phyloP scores from a whole-genome alignment of 2,329 filamentous ascomycete species.

The Tolypocladium album region DNA sequence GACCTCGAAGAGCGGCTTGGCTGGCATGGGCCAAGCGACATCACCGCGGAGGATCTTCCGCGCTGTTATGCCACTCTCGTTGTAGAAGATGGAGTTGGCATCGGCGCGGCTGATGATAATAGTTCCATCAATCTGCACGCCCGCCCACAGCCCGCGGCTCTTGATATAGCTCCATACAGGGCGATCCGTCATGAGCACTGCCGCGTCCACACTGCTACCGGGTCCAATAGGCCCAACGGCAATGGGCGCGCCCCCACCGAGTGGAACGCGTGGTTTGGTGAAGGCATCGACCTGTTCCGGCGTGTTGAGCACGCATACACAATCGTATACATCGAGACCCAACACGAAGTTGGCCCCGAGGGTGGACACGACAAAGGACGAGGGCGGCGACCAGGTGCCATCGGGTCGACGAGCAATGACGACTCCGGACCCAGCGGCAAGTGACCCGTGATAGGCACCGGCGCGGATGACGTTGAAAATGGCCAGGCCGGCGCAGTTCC shows the following conservation, averaged over 20 bases:
- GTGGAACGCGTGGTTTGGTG: conserved; percentile 52
- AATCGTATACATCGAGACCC: conserved; percentile 68
- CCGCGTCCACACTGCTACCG: conserved; percentile 45
- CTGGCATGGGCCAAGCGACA: conserved; percentile 28
- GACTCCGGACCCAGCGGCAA: conserved; percentile 49
- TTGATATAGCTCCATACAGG: conserved; percentile 78
- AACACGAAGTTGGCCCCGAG: conserved; percentile 60
- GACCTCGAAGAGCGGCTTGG: conserved; percentile 26
- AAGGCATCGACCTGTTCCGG: conserved; percentile 57
- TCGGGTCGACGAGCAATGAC: conserved; percentile 46
- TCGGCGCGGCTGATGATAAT: conserved; percentile 65
- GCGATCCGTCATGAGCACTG: conserved; percentile 23
- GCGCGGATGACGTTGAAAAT: conserved; percentile 55
- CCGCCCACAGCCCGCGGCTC: conserved; percentile 67
- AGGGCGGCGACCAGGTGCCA: conserved; percentile 61
- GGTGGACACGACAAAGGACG: conserved; percentile 60
- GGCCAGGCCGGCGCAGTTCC: conserved; percentile 46
- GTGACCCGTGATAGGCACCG: conserved; percentile 42
- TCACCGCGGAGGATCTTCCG: conserved; percentile 24
- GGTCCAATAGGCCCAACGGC: conserved; percentile 48
- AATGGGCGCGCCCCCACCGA: conserved; percentile 60
- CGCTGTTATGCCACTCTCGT: conserved; percentile 34
- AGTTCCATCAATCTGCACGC: conserved; percentile 72
- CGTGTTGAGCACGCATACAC: conserved; percentile 64
- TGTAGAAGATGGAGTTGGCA: conserved; percentile 71